Conservation (phyloP, 345 rosid species). For the Sisymbrium altissimum region DNA sequence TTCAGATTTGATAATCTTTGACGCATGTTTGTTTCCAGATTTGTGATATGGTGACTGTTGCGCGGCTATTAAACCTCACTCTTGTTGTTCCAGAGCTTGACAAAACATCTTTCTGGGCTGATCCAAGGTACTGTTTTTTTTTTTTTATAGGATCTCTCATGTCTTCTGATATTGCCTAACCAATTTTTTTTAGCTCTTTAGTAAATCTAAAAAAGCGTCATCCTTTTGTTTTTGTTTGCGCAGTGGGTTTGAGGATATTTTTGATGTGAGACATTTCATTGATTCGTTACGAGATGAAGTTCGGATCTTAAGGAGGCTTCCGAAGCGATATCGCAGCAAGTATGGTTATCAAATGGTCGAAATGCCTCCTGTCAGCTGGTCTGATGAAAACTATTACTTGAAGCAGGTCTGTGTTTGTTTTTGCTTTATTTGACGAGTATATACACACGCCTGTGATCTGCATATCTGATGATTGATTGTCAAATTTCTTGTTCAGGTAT, state of each 20-base stretch:
- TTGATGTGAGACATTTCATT: conserved; percentile 85
- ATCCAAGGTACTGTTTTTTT: conserved; percentile 70
- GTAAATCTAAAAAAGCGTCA: conserved; percentile 19
- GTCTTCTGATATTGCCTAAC: neutral
- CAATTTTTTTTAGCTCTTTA: neutral
- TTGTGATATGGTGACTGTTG: conserved; percentile 89
- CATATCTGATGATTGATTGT: neutral
- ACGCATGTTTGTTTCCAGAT: conserved; percentile 47
- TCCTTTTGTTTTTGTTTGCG: conserved; percentile 35
- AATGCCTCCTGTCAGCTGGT: conserved; percentile 99
- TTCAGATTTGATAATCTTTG: conserved; percentile 8
- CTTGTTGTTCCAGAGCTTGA: conserved; percentile 96
- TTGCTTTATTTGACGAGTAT: neutral
- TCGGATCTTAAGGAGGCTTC: conserved; percentile 73
- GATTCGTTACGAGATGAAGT: conserved; percentile 93
- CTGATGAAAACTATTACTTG: conserved; percentile 81
- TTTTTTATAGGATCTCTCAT: neutral
- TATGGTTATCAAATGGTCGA: conserved; percentile 52
- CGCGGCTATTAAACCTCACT: conserved; percentile 88
- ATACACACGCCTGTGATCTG: neutral
- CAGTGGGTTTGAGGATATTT: conserved; percentile 96
- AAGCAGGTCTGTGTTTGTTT: conserved; percentile 54
- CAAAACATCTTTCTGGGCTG: conserved; percentile 97
- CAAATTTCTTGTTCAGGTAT: conserved; percentile 52
- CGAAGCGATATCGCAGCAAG: conserved; percentile 65